Evolutionary conservation across 192 early-diverging fungal genomes (phyloP).

Genomic region (Umbelopsis sp.): DNA sequence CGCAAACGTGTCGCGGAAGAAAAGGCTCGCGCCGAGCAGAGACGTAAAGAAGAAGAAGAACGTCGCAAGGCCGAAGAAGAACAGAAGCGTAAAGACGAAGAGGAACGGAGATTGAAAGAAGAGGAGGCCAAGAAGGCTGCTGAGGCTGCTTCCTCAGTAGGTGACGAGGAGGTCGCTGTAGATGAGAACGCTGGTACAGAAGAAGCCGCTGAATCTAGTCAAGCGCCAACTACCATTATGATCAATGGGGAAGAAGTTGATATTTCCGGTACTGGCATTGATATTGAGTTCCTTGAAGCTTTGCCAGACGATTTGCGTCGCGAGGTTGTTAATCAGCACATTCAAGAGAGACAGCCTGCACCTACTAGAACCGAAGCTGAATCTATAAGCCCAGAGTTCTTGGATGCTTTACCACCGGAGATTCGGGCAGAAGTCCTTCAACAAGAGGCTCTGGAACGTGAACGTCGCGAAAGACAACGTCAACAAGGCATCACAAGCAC

Average conservation of each 20-base stretch:
- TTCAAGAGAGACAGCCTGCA: conserved; percentile 42
- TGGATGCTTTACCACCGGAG: conserved; percentile 88
- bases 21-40: conserved; percentile 46
- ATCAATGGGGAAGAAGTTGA: conserved; percentile 84
- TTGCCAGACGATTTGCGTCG: conserved; percentile 92
- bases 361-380: conserved; percentile 35
- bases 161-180: not conserved
- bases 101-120: conserved; percentile 35
- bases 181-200: conserved; percentile 13
- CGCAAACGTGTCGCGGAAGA: conserved; percentile 59
- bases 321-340: conserved; percentile 89
- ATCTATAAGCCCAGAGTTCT: conserved; percentile 79
- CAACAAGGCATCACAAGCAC: conserved; percentile 34
- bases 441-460: conserved; percentile 71
- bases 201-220: conserved; percentile 22
- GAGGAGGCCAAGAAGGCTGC: conserved; percentile 49
- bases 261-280: conserved; percentile 93
- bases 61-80: conserved; percentile 48
- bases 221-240: conserved; percentile 59
- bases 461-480: conserved; percentile 63
- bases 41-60: conserved; percentile 62
- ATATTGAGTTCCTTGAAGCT: conserved; percentile 90
- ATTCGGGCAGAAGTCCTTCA: conserved; percentile 87
- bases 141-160: conserved; percentile 23
- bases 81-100: conserved; percentile 42